Base-by-base conservation (phyloP, 495 filamentous ascomycete genomes). In the Bacidia gigantensis region DNA sequence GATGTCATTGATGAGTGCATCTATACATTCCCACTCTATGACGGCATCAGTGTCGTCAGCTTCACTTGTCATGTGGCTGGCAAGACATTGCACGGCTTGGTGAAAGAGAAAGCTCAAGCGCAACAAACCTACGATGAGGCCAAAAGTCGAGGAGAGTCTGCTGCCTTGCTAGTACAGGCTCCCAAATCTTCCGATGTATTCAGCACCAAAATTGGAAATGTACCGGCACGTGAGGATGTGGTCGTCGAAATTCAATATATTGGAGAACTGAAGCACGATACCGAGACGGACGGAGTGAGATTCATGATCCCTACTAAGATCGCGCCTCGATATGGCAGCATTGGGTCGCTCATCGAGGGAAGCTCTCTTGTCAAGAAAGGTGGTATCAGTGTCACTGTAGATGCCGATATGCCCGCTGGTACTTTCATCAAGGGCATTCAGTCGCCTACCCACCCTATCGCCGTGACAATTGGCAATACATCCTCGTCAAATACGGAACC, bases 21-120 rank as follows among this genome's bases (percentile, higher is more conserved):
- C 20, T 86, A 87, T 63, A 72, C 71, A 1, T 86, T 86, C 55
- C 83, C 83, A 0, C 68, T 86, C 2, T 83, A 80, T 58, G 77
- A 82, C 58, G 80, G 80, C 20, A 75, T 82, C 2, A 79, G 77
- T 18, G 77, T 86, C 3, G 78, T 80, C 11, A 69, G 66, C 23
- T 86, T 86, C 52, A 71, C 67, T 1, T 81, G 77, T 56, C 69
- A 67, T 11, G 66, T 86, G 49, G 69, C 67, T 35, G 64, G 71
- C 35, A 65, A 65, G 11, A 57, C 63, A 2, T 74, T 86, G 24
- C 62, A 60, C 1, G 78, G 83, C 10, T 56, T 79, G 10, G 79
- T 86, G 40, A 79, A 84, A 60, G 74, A 82, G 56, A 77, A 75
- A 52, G 63, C 64, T 10, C 64, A 79, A 54, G 82, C 83, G 3